Base-by-base conservation (phyloP, 2,329 filamentous ascomycete species). In the Trichoderma atrobrunneum region DNA sequence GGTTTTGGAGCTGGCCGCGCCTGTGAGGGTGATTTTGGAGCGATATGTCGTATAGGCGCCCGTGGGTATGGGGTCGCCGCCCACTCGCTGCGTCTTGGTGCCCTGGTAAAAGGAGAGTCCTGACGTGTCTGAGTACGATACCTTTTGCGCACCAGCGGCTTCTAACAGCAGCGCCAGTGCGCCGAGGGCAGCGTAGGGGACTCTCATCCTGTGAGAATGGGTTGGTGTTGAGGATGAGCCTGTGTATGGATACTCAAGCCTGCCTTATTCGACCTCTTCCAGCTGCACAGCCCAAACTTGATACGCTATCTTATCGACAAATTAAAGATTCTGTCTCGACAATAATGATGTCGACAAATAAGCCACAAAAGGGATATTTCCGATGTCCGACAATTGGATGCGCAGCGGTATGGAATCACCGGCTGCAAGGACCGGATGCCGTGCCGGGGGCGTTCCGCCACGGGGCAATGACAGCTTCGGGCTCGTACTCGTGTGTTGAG, bases 41-140 rank as follows among this genome's bases (percentile, higher is more conserved):
- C 80, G 79, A 72, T 80, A 83, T 12, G 84, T 83, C 57, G 82
- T 79, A 76, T 88, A 86, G n/a, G 82, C 78, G 12, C 81, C 82
- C 2, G 84, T 83, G 63, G 82, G 82, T n/a, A 78, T 77, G 2
- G 76, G 78, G 67, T 82, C 77, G 30, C 80, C 79, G n/a, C 82
- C 81, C 32, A 84, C 76, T 26, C 76, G 76, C 57, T 79, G 78
- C 59, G 82, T 83, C 60, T 81, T 79, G 34, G 80, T 82, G 66
- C 81, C 82, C 48, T 77, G 77, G 69, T 80, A 76, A 69, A 83
- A 84, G 26, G 79, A 80, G 34, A 84, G 77, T 8, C 79, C 79
- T 14, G 79, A 78, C 7, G 81, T 80, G 21, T 71, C 78, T 24
- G 78, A 75, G 72, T 80, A 78, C 28, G 77, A 77, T 34, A 82